These are phyloP conservation scores for Lasiodiplodia sp. DNA, from an alignment of 2,329 filamentous ascomycete species.

Conservation along the genomic window DNA sequence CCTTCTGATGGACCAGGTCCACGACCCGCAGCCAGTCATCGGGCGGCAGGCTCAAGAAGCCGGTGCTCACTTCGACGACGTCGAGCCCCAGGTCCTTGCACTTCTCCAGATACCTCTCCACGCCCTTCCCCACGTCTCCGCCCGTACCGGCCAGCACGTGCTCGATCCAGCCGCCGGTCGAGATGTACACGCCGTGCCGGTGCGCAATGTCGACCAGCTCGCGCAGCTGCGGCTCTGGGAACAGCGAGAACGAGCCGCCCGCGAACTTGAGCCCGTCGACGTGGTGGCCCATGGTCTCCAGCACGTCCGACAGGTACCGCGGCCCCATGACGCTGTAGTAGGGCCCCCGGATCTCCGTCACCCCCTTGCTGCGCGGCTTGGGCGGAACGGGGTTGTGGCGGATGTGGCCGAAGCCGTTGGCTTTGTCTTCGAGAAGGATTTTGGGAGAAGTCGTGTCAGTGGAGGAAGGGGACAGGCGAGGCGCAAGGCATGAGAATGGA, in stretches of 20 bases:
- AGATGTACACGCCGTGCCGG: constrained; percentile 59
- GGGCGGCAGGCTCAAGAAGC: constrained; percentile 55
- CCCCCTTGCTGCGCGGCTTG: constrained; percentile 59
- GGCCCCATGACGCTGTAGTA: constrained; percentile 65
- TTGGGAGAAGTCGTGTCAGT: constrained; percentile 2
- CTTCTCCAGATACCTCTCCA: constrained; percentile 61
- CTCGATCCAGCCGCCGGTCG: constrained; percentile 64
- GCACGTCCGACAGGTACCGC: constrained; percentile 59
- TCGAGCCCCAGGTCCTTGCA: constrained; percentile 64
- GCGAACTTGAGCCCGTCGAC: constrained; percentile 65
- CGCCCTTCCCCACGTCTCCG: constrained; percentile 51
- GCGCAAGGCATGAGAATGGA: background rate
- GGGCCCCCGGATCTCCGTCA: constrained; percentile 64
- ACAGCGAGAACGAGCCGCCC: constrained; percentile 61
- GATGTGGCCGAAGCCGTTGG: constrained; percentile 59
- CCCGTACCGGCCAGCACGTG: constrained; percentile 56
- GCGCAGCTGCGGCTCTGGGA: constrained; percentile 54
- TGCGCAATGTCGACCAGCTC: constrained; percentile 60
- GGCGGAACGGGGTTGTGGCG: constrained; percentile 57
- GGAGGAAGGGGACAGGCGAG: background rate
- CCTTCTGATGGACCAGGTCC: constrained; percentile 51
- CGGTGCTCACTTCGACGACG: constrained; percentile 61
- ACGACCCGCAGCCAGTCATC: constrained; percentile 35
- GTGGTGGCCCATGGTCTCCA: constrained; percentile 64
- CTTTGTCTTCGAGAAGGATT: constrained; percentile 53